These are phyloP conservation scores for Lactarius tabidus DNA, from an alignment of 768 basidiomycete species.

Conservation along the genomic window DNA sequence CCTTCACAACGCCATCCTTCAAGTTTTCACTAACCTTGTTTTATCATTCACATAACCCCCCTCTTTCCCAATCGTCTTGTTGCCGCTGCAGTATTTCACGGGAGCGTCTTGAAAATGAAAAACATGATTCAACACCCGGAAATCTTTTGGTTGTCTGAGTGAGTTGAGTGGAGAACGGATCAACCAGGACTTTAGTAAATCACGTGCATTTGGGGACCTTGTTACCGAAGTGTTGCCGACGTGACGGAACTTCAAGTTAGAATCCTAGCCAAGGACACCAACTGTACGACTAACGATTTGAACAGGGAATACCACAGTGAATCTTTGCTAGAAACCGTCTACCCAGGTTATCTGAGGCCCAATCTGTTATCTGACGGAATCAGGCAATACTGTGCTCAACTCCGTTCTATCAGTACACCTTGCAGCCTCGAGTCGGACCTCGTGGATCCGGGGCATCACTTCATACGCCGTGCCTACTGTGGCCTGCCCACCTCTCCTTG, in stretches of 20 bases:
- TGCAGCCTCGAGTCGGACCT: constrained; percentile 8
- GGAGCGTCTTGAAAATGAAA: constrained; percentile 17
- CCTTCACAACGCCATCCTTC: constrained; percentile 5
- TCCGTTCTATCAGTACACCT: background rate
- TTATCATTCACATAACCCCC: constrained; percentile 20
- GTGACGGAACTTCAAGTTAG: no score
- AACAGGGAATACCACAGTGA: background rate
- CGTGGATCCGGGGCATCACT: background rate
- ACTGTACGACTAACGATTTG: background rate
- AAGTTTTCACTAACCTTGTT: constrained; percentile 16
- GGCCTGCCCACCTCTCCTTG: background rate
- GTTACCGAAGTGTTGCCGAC: background rate
- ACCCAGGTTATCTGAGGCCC: background rate
- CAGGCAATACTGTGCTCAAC: background rate
- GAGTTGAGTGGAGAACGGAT: background rate
- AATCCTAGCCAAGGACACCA: no score
- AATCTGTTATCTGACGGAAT: background rate
- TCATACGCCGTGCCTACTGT: background rate
- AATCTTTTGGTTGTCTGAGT: background rate
- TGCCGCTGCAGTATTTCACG: background rate
- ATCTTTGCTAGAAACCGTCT: background rate
- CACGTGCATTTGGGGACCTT: background rate
- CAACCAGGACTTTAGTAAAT: background rate
- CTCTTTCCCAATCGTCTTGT: constrained; percentile 2
- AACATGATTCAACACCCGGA: constrained; percentile 18